Evolutionary conservation across 805 yeast species (phyloP).

Genomic region (Saturnispora sekii): DNA sequence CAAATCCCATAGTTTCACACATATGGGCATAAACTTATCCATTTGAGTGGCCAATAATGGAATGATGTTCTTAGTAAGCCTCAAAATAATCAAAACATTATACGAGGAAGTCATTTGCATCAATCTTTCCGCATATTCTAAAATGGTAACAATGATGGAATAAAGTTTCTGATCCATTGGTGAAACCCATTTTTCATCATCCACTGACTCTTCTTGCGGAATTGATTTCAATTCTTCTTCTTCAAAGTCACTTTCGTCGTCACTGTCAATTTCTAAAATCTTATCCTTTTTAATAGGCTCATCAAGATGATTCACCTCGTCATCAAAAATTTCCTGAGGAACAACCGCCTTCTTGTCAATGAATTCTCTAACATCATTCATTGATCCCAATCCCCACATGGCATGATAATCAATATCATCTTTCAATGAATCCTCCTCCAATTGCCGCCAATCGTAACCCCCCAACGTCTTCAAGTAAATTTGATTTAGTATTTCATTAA

Average conservation of each 20-base stretch:
- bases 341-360: constrained; percentile 29
- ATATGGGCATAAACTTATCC: constrained; percentile 36
- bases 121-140: constrained; percentile 57
- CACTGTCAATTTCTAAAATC: constrained; percentile 24
- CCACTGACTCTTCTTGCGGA: constrained; percentile 14
- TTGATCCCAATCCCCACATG: constrained; percentile 53
- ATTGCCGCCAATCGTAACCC: constrained; percentile 19
- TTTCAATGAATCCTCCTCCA: constrained; percentile 13
- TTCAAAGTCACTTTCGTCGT: constrained; percentile 30
- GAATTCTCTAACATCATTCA: constrained; percentile 35
- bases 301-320: constrained; percentile 11
- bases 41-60: constrained; percentile 46
- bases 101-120: constrained; percentile 54
- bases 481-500: constrained; percentile 49
- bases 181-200: constrained; percentile 48
- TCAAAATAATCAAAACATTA: constrained; percentile 38
- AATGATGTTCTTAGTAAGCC: constrained; percentile 33
- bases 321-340: constrained; percentile 17
- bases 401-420: constrained; percentile 25
- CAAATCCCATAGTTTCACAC: constrained; percentile 47
- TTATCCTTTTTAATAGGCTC: constrained; percentile 17
- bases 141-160: constrained; percentile 46
- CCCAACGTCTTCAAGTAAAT: constrained; percentile 22
- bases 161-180: constrained; percentile 57
- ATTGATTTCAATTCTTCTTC: constrained; percentile 26